phyloP scores from a whole-genome alignment of 1,284 basidiomycete species.

The Cutaneotrichosporon arboriforme region DNA sequence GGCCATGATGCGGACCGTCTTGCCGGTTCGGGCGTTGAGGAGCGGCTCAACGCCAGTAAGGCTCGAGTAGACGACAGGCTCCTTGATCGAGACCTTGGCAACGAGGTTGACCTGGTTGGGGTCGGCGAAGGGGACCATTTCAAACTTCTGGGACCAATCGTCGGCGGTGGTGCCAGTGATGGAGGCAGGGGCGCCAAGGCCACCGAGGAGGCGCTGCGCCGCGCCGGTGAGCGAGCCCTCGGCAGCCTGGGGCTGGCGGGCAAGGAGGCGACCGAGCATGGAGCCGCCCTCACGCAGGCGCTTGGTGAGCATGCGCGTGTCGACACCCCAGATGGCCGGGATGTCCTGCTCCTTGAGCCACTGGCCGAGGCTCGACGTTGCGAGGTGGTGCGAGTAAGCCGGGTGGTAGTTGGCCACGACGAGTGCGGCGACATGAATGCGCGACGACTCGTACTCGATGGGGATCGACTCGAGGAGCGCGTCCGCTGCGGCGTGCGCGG shows the following conservation, averaged over 20 bases:
- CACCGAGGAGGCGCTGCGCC: conserved; percentile 46
- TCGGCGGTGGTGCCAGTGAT: conserved; percentile 13
- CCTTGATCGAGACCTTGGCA: conserved; percentile 70
- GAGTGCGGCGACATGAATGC: conserved; percentile 88
- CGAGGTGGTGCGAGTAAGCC: conserved; percentile 93
- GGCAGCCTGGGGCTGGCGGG: conserved; percentile 51
- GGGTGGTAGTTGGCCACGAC: conserved; percentile 92
- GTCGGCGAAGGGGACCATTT: conserved; percentile 77
- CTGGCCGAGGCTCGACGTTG: conserved; percentile 74
- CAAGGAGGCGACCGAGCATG: conserved; percentile 78
- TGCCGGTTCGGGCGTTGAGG: conserved; percentile 69
- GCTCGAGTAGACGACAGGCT: conserved; percentile 64
- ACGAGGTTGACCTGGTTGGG: conserved; percentile 90
- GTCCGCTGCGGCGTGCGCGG: conserved; percentile 41
- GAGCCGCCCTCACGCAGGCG: conserved; percentile 90
- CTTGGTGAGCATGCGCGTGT: conserved; percentile 96
- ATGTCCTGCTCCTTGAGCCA: conserved; percentile 96
- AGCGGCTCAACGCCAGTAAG: conserved; percentile 53
- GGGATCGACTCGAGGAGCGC: conserved; percentile 60
- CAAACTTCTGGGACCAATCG: conserved; percentile 74
- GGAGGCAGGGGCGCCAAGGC: conserved; percentile 19
- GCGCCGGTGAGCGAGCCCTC: conserved; percentile 36
- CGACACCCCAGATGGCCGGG: conserved; percentile 93
- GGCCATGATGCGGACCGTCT: conserved; percentile 77
- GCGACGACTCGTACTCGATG: conserved; percentile 82